A percentile compares a stretch with the other conserved stretches of the same genome.
Evolutionary conservation across 345 rosid genomes (phyloP).

Genomic region (Arabidopsis arenosa): DNA sequence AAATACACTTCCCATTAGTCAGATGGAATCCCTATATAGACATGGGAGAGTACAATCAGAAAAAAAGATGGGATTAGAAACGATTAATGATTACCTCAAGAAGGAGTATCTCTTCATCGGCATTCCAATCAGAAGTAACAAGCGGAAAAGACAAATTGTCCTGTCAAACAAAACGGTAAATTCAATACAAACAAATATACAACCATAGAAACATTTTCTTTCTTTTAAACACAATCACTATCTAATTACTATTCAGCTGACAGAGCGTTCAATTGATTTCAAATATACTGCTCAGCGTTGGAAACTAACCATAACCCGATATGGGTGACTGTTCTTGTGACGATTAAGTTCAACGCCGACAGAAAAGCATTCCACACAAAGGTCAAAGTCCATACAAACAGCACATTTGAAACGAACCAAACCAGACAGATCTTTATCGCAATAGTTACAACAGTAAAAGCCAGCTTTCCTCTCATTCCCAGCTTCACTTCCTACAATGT

Average conservation of each 20-base stretch:
- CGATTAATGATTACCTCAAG: constrained; percentile 66
- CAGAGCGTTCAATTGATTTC: neutral
- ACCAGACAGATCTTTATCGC: constrained; percentile 88
- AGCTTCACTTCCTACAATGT: constrained; percentile 51
- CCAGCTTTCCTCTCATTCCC: constrained; percentile 57
- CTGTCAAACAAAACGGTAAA: constrained; percentile 50
- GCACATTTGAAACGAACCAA: constrained; percentile 87
- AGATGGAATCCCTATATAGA: constrained; percentile 40
- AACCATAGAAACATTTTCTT: neutral
- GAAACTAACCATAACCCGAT: constrained; percentile 86
- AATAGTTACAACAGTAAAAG: constrained; percentile 86
- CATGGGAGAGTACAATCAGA: constrained; percentile 10
- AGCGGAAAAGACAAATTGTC: constrained; percentile 94
- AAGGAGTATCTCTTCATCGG: constrained; percentile 91
- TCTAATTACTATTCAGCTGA: constrained; percentile 13
- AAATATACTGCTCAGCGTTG: neutral
- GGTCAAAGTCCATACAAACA: constrained; percentile 85
- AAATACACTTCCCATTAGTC: constrained; percentile 38
- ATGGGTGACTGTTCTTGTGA: constrained; percentile 78
- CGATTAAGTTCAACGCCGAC: constrained; percentile 83
- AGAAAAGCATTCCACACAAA: constrained; percentile 87
- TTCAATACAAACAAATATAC: neutral
- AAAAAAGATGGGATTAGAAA: constrained; percentile 15
- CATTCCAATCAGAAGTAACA: constrained; percentile 90
- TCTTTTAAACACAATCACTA: neutral